Evolutionary conservation across 371 early-diverging fungal species (phyloP).

Genomic region (Mortierella polycephala): DNA sequence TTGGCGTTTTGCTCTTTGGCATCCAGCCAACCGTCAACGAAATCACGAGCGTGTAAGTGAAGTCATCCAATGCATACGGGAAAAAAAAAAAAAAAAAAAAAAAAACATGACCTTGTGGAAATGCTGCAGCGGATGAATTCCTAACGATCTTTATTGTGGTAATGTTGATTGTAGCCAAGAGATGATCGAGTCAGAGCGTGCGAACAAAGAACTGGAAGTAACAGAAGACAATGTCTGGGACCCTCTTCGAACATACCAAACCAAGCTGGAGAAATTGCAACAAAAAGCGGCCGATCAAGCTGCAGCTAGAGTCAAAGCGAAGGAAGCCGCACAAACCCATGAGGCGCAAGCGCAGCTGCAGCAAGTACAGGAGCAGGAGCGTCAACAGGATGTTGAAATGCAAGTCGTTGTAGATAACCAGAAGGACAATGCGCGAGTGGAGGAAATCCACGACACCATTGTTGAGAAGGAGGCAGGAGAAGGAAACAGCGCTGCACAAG

Average conservation of each 20-base stretch:
- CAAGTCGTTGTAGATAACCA: not conserved
- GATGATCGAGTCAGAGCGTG: conserved; percentile 21
- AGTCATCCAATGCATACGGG: not conserved
- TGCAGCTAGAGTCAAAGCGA: conserved; percentile 17
- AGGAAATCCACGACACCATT: not conserved
- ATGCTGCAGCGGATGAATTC: not conserved
- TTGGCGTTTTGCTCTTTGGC: conserved; percentile 32
- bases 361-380: conserved; percentile 7
- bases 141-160: not conserved
- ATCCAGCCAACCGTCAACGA: conserved; percentile 7
- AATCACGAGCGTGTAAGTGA: conserved; percentile 26
- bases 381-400: conserved; percentile 19
- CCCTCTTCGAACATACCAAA: conserved; percentile 35
- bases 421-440: not conserved
- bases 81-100: too few relatives aligned
- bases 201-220: conserved; percentile 7
- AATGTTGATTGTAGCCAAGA: conserved; percentile 16
- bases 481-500: not conserved
- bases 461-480: not conserved
- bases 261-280: conserved; percentile 33
- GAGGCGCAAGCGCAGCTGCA: conserved; percentile 13
- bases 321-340: conserved; percentile 13
- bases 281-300: conserved; percentile 36
- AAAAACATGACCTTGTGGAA: not conserved
- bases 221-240: conserved; percentile 19